phyloP scores from a whole-genome alignment of 1,139 yeast species.

The Saccharomyces hybrid region DNA sequence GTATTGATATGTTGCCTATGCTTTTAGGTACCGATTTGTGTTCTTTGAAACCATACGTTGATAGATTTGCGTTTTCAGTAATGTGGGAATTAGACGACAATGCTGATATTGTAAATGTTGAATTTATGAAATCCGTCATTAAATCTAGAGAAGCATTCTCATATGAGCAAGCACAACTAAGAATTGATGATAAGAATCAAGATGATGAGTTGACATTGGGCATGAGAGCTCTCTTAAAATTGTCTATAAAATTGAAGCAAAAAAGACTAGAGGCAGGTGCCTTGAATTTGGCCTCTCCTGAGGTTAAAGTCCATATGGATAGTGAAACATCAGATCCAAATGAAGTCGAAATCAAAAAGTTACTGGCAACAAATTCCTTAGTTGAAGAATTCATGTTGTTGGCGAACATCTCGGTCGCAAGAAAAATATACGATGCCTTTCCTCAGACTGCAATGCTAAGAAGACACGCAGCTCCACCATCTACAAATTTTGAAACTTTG shows the following conservation, averaged over 20 bases:
- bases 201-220: conserved; percentile 83
- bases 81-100: conserved; percentile 88
- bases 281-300: conserved; percentile 92
- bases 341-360: conserved; percentile 85
- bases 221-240: conserved; percentile 69
- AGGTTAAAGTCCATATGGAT: conserved; percentile 94
- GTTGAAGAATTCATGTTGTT: conserved; percentile 98
- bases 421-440: conserved; percentile 82
- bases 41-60: conserved; percentile 91
- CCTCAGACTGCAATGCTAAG: conserved; percentile 98
- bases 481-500: conserved; percentile 80
- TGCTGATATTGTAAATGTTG: conserved; percentile 78
- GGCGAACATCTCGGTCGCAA: conserved; percentile 93
- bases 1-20: conserved; percentile 98
- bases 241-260: conserved; percentile 80
- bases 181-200: conserved; percentile 73
- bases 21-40: conserved; percentile 92
- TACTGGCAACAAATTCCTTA: conserved; percentile 84
- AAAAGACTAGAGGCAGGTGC: conserved; percentile 93
- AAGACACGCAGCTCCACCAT: conserved; percentile 95
- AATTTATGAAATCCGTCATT: conserved; percentile 82
- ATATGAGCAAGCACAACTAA: conserved; percentile 84
- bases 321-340: conserved; percentile 96
- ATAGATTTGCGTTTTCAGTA: conserved; percentile 91
- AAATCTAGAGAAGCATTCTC: conserved; percentile 92